Conservation (phyloP, 2,329 filamentous ascomycete genomes). For the Aspergillus sp. region DNA sequence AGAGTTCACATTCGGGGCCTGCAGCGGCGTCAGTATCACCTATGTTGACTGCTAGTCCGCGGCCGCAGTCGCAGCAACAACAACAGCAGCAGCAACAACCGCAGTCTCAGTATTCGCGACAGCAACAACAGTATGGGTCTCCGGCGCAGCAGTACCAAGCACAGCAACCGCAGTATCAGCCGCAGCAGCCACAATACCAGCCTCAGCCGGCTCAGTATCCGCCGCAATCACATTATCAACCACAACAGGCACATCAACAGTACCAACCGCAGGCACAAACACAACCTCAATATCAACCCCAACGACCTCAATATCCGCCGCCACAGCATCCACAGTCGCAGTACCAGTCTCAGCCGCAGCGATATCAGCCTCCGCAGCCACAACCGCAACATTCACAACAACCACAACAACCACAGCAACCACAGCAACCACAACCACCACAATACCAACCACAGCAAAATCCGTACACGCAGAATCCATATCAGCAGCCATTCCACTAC, state of each 20-base stretch:
- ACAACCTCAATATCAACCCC: not conserved
- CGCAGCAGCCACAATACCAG: conserved; percentile 10
- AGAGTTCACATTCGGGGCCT: conserved; percentile 13
- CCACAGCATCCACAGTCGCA: conserved; percentile 3
- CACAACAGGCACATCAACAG: no score
- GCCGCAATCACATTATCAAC: not conserved
- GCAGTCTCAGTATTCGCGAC: conserved; percentile 10
- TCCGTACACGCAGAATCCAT: conserved; percentile 8
- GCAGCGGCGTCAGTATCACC: conserved; percentile 16
- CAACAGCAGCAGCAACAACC: conserved; percentile 21
- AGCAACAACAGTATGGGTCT: conserved; percentile 11
- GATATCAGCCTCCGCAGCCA: conserved; percentile 1
- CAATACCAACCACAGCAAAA: conserved; percentile 12
- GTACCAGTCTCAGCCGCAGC: conserved; percentile 6
- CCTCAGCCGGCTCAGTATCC: conserved; percentile 8
- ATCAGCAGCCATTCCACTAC: conserved; percentile 9
- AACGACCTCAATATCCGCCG: conserved; percentile 1
- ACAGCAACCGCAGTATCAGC: conserved; percentile 12
- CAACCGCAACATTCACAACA: conserved; percentile 10
- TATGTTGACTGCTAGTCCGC: conserved; percentile 16
- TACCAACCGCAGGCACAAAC: conserved; percentile 7
- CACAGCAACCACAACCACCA: conserved; percentile 7
- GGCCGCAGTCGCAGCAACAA: conserved; percentile 15
- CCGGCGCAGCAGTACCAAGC: conserved; percentile 12
- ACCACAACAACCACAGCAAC: conserved; percentile 5